A percentile compares a stretch with the other conserved stretches of the same genome.
These are phyloP conservation scores for Trichoderma sp. DNA, from an alignment of 2,329 filamentous ascomycete genomes.

Conservation along the genomic window DNA sequence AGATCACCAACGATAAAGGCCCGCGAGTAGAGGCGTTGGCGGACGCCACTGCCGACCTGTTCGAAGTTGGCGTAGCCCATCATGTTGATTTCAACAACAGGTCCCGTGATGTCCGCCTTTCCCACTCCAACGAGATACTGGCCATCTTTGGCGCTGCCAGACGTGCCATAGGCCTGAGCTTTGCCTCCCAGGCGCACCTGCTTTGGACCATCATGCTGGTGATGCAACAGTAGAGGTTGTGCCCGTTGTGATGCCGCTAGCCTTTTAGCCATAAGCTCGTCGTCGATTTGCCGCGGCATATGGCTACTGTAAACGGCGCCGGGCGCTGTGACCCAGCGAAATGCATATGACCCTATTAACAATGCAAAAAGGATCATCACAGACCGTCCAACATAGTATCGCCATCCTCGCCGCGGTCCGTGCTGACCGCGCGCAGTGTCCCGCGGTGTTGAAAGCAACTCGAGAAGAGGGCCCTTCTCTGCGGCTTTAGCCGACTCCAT, in stretches of 20 bases:
- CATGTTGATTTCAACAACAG: constrained; percentile 85
- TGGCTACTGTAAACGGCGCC: constrained; percentile 10
- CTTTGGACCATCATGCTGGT: not conserved
- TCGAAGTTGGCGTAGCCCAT: constrained; percentile 83
- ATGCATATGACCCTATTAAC: constrained; percentile 26
- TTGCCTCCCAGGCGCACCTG: constrained; percentile 6
- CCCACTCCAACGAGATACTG: constrained; percentile 57
- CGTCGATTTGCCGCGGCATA: not conserved
- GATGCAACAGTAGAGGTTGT: not conserved
- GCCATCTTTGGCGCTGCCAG: constrained; percentile 14
- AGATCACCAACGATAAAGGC: constrained; percentile 82
- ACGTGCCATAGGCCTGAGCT: not conserved
- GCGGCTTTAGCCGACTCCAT: constrained; percentile 7
- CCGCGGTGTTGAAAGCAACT: not conserved
- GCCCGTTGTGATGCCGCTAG: constrained; percentile 10
- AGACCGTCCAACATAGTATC: not conserved
- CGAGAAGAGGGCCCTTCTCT: constrained; percentile 3
- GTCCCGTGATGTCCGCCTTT: constrained; percentile 63
- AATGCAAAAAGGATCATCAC: constrained; percentile 28
- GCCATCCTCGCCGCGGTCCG: constrained; percentile 9
- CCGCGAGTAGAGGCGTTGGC: constrained; percentile 82
- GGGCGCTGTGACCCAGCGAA: constrained; percentile 30
- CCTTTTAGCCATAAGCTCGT: constrained; percentile 10
- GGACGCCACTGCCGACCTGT: constrained; percentile 80
- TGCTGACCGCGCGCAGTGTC: not conserved